phyloP scores from a whole-genome alignment of 768 basidiomycete genomes.

The Lactarius quietus region DNA sequence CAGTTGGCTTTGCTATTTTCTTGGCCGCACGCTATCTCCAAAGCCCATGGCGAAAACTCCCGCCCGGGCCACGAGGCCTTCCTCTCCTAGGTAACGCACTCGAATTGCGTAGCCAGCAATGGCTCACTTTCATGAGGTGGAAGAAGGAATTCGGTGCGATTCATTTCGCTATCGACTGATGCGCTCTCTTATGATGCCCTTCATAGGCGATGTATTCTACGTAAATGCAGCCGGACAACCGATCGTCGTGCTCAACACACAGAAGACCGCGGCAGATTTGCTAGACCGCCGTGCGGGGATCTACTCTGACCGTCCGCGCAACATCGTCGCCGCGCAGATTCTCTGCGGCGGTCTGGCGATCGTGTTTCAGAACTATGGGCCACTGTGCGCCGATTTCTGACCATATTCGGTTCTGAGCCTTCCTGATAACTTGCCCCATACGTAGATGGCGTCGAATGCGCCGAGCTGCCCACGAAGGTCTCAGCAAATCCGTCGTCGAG shows the following conservation, averaged over 20 bases:
- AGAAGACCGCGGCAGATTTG: slow-evolving; percentile 28
- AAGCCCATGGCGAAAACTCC: slow-evolving; percentile 25
- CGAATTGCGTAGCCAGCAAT: slow-evolving; percentile 20
- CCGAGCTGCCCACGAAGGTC: slow-evolving; percentile 13
- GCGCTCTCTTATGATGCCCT: neutral
- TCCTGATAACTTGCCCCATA: neutral
- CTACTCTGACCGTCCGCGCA: slow-evolving; percentile 23
- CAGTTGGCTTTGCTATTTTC: neutral
- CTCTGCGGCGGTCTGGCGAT: slow-evolving; percentile 21
- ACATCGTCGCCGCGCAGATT: slow-evolving; percentile 23
- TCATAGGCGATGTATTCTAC: slow-evolving; percentile 23
- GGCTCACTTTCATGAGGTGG: slow-evolving; percentile 23
- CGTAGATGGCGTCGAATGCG: slow-evolving; percentile 22
- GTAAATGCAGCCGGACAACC: slow-evolving; percentile 26
- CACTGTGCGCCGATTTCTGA: slow-evolving; percentile 5
- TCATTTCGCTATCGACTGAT: neutral
- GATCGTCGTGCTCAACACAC: slow-evolving; percentile 29
- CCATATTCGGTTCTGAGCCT: neutral
- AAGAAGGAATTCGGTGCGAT: slow-evolving; percentile 16
- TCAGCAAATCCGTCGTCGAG: neutral
- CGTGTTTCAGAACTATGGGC: slow-evolving; percentile 22
- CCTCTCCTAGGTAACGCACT: slow-evolving; percentile 22
- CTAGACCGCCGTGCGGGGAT: slow-evolving; percentile 26
- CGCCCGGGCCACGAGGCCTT: slow-evolving; percentile 20
- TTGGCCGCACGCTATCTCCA: slow-evolving; percentile 14